A percentile compares a stretch with the other conserved stretches of the same genome.
Conservation (phyloP, 306 rosid species). For the Arachis stenosperma region DNA sequence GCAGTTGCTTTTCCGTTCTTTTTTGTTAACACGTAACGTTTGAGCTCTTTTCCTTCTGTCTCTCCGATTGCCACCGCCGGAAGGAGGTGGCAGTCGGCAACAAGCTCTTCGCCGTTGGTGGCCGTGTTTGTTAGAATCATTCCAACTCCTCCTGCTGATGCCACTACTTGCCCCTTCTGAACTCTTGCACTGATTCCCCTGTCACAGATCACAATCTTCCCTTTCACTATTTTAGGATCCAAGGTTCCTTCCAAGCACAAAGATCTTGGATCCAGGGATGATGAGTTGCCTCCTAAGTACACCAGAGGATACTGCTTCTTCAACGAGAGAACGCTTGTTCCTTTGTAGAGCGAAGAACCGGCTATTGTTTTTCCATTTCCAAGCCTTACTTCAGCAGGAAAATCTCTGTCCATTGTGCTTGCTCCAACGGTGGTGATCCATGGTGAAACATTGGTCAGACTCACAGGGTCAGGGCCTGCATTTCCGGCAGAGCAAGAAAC, state of each 20-base stretch:
- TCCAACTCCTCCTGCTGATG: constrained; percentile 85
- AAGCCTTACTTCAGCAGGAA: constrained; percentile 74
- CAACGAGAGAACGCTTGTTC: constrained; percentile 30
- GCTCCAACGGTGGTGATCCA: constrained; percentile 95
- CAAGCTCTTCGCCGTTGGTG: constrained; percentile 83
- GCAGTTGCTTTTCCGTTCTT: constrained; percentile 55
- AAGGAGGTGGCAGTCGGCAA: constrained; percentile 84
- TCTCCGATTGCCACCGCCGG: constrained; percentile 91
- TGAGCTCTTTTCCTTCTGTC: constrained; percentile 66
- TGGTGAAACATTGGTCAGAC: constrained; percentile 81
- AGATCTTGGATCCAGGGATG: constrained; percentile 47
- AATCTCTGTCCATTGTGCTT: constrained; percentile 92
- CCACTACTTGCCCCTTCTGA: constrained; percentile 91
- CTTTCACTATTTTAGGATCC: constrained; percentile 52
- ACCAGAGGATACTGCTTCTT: constrained; percentile 57
- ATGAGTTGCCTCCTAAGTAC: constrained; percentile 46
- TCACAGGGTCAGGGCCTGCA: constrained; percentile 84
- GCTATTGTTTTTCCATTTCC: constrained; percentile 55
- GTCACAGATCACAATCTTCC: constrained; percentile 92
- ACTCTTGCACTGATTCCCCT: constrained; percentile 91
- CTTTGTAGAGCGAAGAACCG: constrained; percentile 72
- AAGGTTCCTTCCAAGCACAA: constrained; percentile 59
- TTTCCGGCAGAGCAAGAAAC: constrained; percentile 93
- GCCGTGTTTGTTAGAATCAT: constrained; percentile 87
- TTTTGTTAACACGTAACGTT: constrained; percentile 57